Evolutionary conservation across 805 yeast genomes (phyloP).

Genomic region (Cyberlindnera bimundalis): DNA sequence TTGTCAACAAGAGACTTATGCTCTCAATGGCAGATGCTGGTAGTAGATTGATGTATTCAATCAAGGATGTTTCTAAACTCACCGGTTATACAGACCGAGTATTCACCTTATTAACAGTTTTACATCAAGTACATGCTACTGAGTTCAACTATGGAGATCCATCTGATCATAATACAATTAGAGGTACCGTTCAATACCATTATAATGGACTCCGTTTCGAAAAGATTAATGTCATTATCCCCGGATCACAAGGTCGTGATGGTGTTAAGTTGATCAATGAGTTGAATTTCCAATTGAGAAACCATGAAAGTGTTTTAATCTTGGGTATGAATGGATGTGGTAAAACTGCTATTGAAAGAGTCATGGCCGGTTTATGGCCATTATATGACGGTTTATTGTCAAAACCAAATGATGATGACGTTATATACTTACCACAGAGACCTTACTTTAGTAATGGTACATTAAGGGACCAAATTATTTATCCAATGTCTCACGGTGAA

Average conservation of each 20-base stretch:
- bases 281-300: slow-evolving; percentile 52
- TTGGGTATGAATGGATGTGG: slow-evolving; percentile 90
- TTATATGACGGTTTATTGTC: slow-evolving; percentile 78
- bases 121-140: slow-evolving; percentile 76
- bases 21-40: slow-evolving; percentile 94
- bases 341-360: slow-evolving; percentile 79
- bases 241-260: slow-evolving; percentile 56
- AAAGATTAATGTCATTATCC: slow-evolving; percentile 77
- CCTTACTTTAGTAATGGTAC: slow-evolving; percentile 83
- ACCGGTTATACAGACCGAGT: slow-evolving; percentile 90
- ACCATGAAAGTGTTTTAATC: slow-evolving; percentile 63
- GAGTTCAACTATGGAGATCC: slow-evolving; percentile 39
- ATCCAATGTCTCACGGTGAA: slow-evolving; percentile 75
- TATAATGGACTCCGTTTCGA: slow-evolving; percentile 81
- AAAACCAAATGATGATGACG: slow-evolving; percentile 66
- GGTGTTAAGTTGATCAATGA: slow-evolving; percentile 61
- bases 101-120: slow-evolving; percentile 66
- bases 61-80: slow-evolving; percentile 85
- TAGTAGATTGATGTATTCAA: slow-evolving; percentile 88
- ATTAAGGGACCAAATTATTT: slow-evolving; percentile 85
- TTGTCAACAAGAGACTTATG: slow-evolving; percentile 87
- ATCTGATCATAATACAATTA: slow-evolving; percentile 48
- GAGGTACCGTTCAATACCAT: slow-evolving; percentile 77
- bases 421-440: slow-evolving; percentile 79
- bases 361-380: slow-evolving; percentile 91